Percentiles rank a stretch among this genome's conserved stretches.
These are phyloP conservation scores for Arctium minus DNA, from an alignment of 129 eudicot species.

Conservation along the genomic window DNA sequence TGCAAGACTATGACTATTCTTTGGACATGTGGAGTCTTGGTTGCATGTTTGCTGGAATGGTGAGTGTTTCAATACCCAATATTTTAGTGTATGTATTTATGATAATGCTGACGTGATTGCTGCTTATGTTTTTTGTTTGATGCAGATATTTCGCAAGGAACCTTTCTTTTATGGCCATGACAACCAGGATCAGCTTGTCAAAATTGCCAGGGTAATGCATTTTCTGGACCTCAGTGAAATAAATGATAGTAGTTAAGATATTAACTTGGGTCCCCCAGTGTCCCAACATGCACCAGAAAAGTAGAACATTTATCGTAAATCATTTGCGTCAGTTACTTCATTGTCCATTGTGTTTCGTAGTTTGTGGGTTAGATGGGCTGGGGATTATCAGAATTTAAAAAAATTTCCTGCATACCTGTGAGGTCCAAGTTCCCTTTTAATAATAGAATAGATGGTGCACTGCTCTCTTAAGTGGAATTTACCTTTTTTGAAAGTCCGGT, in stretches of 20 bases:
- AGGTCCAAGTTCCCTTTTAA: not conserved
- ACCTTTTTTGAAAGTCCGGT: not conserved
- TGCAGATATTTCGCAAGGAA: constrained; percentile 96
- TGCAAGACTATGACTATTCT: constrained; percentile 98
- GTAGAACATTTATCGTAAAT: not conserved
- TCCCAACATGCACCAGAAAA: not conserved
- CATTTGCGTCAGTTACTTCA: not conserved
- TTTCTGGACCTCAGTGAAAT: not conserved
- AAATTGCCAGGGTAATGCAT: constrained; percentile 87
- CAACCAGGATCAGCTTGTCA: constrained; percentile 98
- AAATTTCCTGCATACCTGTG: not conserved
- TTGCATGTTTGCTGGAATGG: constrained; percentile 99
- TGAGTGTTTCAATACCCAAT: constrained; percentile 30
- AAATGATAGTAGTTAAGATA: not conserved
- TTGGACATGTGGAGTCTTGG: constrained; percentile 99
- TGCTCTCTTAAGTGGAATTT: not conserved
- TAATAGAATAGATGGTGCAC: not conserved
- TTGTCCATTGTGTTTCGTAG: not conserved
- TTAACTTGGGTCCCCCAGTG: not conserved
- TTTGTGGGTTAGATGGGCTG: not conserved
- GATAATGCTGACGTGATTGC: not conserved
- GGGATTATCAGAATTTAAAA: not conserved
- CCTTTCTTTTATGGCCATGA: constrained; percentile 99
- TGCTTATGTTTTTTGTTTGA: not conserved
- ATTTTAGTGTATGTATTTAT: not conserved